A percentile compares a stretch with the other conserved stretches of the same genome.
Conservation (phyloP, 257 asterid species). For the Fraxinus cuspidata region DNA sequence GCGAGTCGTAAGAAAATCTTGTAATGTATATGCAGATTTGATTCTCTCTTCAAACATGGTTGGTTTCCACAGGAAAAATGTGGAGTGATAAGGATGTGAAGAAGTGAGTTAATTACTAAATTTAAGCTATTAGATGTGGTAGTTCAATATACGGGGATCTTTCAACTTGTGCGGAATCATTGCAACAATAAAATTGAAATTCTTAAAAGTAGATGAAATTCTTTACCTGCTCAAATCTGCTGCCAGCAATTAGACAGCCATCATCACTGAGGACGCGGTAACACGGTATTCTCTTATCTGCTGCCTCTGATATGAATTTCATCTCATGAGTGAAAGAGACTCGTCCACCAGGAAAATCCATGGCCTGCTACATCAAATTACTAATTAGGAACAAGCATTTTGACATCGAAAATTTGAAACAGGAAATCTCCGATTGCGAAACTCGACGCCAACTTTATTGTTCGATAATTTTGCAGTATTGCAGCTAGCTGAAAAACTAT, state of each 20-base stretch:
- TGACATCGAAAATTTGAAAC: neutral
- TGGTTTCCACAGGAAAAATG: neutral
- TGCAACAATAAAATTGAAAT: neutral
- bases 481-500: too few relatives aligned
- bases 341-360: constrained; percentile 89
- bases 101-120: too few relatives aligned
- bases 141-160: neutral
- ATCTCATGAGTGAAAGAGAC: constrained; percentile 61
- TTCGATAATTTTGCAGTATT: neutral
- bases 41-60: neutral
- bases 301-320: constrained; percentile 64
- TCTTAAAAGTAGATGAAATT: neutral
- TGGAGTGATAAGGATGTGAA: neutral
- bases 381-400: neutral
- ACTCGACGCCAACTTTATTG: neutral
- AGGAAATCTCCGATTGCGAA: neutral
- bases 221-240: constrained; percentile 58
- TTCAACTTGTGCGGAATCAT: neutral
- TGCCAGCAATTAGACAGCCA: constrained; percentile 56
- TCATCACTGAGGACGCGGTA: constrained; percentile 81
- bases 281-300: constrained; percentile 75
- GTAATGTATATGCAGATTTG: neutral
- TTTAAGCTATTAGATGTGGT: too few relatives aligned
- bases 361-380: constrained; percentile 37
- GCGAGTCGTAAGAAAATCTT: neutral